Conservation (phyloP, 2,329 filamentous ascomycete genomes). For the Fusarium nanum region DNA sequence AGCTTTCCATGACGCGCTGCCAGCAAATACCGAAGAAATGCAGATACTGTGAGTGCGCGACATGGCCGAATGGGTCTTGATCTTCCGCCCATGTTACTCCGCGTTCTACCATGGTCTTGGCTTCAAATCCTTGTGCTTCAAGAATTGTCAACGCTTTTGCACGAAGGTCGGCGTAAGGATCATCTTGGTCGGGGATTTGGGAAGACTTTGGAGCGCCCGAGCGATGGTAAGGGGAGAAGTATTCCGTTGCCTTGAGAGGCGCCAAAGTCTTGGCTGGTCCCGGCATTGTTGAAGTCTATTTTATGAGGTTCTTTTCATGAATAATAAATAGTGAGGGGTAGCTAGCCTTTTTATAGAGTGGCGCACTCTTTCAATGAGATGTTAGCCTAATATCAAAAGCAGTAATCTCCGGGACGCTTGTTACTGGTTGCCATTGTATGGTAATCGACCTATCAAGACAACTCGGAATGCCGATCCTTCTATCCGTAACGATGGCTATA, state of each 20-base stretch:
- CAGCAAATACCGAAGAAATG: background rate
- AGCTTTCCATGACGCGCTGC: background rate
- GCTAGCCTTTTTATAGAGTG: background rate
- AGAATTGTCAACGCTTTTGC: background rate
- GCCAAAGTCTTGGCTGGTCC: background rate
- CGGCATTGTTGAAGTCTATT: background rate
- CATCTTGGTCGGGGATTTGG: background rate
- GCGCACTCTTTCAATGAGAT: background rate
- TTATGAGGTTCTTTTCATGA: background rate
- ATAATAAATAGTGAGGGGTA: background rate
- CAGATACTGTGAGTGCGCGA: background rate
- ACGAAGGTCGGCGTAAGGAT: background rate
- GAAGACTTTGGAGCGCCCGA: background rate
- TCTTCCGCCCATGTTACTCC: background rate
- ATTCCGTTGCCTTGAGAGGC: background rate
- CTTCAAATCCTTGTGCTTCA: background rate
- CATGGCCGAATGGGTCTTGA: background rate
- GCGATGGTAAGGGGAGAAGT: background rate
- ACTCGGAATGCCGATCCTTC: background rate
- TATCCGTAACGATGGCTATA: background rate
- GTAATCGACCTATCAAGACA: background rate
- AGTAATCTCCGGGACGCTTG: background rate
- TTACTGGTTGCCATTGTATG: background rate
- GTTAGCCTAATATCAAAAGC: background rate
- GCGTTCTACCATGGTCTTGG: background rate